A percentile compares a stretch with the other conserved stretches of the same genome.
Evolutionary conservation across 192 early-diverging fungal genomes (phyloP).

Genomic region (Podila epigama): DNA sequence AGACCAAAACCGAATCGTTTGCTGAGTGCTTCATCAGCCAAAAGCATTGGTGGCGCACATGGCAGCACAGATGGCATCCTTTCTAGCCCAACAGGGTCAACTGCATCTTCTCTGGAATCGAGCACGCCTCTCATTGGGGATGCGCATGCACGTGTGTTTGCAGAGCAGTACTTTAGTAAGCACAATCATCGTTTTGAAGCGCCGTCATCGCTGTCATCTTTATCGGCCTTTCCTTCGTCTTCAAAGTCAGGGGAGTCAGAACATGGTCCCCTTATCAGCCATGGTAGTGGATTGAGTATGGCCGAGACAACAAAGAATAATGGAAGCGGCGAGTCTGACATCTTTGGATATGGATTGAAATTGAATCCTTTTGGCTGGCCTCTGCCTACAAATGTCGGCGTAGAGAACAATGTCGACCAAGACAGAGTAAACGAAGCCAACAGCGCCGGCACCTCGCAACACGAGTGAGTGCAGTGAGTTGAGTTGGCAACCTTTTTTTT

Average conservation of each 20-base stretch:
- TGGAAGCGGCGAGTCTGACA: background rate
- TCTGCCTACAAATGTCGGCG: constrained; percentile 7
- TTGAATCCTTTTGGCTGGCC: constrained; percentile 44
- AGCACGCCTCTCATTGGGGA: constrained; percentile 14
- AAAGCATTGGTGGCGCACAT: background rate
- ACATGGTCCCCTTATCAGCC: background rate
- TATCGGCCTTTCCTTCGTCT: background rate
- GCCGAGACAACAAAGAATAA: background rate
- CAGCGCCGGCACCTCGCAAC: too few species aligned
- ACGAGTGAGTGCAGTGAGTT: too few species aligned
- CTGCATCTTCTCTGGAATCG: constrained; percentile 14
- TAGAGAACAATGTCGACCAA: too few species aligned
- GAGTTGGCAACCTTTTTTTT: too few species aligned
- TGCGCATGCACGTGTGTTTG: constrained; percentile 30
- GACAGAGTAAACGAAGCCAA: too few species aligned
- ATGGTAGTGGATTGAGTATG: background rate
- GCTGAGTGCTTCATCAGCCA: background rate
- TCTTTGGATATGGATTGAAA: constrained; percentile 40
- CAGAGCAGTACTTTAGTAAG: constrained; percentile 36
- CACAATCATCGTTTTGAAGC: constrained; percentile 23
- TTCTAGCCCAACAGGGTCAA: constrained; percentile 19
- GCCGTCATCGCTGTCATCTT: constrained; percentile 3
- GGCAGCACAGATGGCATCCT: constrained; percentile 11
- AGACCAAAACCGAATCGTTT: background rate
- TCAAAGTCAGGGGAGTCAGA: background rate